Percentiles rank a stretch among this genome's conserved stretches.
phyloP scores from a whole-genome alignment of 345 rosid genomes.

The Hibiscus syriacus region DNA sequence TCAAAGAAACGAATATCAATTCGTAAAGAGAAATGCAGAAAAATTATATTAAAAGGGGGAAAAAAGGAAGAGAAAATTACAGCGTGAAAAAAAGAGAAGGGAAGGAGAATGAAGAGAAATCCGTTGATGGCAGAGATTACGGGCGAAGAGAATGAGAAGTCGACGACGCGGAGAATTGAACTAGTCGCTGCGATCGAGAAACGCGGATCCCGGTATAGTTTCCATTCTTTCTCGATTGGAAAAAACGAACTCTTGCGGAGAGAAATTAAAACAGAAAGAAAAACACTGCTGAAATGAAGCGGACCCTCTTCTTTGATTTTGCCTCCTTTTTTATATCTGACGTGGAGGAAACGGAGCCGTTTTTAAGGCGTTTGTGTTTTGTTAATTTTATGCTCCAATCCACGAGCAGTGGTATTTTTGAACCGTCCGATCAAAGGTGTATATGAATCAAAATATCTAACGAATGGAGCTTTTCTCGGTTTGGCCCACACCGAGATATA shows the following conservation, averaged over 20 bases:
- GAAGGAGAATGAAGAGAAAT: background rate
- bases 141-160: constrained; percentile 19
- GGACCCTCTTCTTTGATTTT: constrained; percentile 3
- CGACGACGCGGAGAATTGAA: constrained; percentile 8
- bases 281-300: constrained; percentile 33
- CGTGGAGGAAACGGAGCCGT: constrained; percentile 24
- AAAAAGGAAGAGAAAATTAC: constrained; percentile 8
- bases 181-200: constrained; percentile 26
- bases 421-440: no score
- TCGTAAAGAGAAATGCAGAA: background rate
- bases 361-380: constrained; percentile 19
- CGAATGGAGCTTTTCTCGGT: no score
- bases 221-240: constrained; percentile 10
- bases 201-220: constrained; percentile 13
- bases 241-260: background rate
- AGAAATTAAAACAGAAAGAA: background rate
- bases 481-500: no score
- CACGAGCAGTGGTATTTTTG: no score
- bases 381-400: background rate
- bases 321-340: background rate
- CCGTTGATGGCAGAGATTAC: constrained; percentile 3
- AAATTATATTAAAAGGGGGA: background rate
- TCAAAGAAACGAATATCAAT: constrained; percentile 3
- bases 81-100: constrained; percentile 5
- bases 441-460: no score